Conservation (phyloP, 2,329 filamentous ascomycete species). For the Fulvia fulva region DNA sequence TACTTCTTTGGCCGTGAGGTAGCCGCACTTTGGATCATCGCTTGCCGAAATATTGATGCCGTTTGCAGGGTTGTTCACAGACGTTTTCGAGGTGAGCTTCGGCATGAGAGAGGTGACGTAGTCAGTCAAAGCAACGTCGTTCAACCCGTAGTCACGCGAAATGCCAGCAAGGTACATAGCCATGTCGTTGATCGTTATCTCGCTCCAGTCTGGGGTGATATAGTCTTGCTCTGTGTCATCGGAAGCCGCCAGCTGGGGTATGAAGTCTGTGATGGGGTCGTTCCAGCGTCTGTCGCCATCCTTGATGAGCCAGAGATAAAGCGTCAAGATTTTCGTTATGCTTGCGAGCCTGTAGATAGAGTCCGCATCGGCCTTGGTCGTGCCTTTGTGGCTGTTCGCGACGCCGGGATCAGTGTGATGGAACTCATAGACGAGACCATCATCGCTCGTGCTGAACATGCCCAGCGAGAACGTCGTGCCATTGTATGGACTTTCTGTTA, state of each 20-base stretch:
- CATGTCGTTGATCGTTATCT: constrained; percentile 46
- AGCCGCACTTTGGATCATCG: constrained; percentile 16
- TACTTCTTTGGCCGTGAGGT: constrained; percentile 8
- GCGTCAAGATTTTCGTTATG: constrained; percentile 18
- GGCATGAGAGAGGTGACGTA: constrained; percentile 11
- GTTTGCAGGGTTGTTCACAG: constrained; percentile 33
- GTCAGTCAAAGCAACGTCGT: constrained; percentile 11
- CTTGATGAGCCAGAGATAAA: constrained; percentile 21
- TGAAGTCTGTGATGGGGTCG: constrained; percentile 43
- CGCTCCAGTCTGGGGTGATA: constrained; percentile 43
- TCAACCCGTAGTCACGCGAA: constrained; percentile 18
- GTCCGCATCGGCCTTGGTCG: constrained; percentile 15
- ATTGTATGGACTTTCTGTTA: constrained; percentile 15
- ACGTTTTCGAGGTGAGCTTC: constrained; percentile 21
- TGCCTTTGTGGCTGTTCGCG: constrained; percentile 11
- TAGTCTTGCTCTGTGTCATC: constrained; percentile 30
- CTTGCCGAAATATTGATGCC: constrained; percentile 6
- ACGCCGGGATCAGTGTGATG: constrained; percentile 15
- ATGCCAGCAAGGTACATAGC: constrained; percentile 47
- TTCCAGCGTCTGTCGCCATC: constrained; percentile 17
- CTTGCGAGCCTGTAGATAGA: constrained; percentile 20
- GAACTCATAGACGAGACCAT: constrained; percentile 14
- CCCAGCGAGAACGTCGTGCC: constrained; percentile 20
- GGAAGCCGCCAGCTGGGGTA: constrained; percentile 38
- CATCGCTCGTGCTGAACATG: constrained; percentile 15